These are phyloP conservation scores for Debaryomyces maramus DNA, from an alignment of 805 yeast species.

Conservation along the genomic window DNA sequence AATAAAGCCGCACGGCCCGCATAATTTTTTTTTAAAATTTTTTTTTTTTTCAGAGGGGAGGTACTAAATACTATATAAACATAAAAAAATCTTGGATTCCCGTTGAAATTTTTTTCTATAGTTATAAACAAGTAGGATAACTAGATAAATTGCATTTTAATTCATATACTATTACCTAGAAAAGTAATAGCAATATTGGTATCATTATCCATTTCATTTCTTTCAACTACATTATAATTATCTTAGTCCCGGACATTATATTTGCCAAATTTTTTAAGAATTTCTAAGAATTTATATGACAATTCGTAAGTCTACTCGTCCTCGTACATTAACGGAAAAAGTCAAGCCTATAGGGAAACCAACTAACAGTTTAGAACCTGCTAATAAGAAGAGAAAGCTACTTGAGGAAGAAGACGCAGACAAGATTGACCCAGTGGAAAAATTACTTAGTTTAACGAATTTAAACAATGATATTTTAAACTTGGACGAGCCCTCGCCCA, in stretches of 20 bases:
- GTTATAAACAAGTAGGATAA: not conserved
- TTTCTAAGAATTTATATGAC: conserved; percentile 7
- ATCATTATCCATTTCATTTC: no score
- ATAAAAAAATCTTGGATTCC: not conserved
- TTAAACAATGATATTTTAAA: conserved; percentile 30
- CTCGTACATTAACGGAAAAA: conserved; percentile 22
- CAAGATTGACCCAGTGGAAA: conserved; percentile 45
- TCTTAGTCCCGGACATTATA: no score
- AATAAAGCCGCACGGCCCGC: not conserved
- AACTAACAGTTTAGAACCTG: conserved; percentile 9
- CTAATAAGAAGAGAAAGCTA: conserved; percentile 9
- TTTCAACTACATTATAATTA: no score
- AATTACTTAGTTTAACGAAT: conserved; percentile 35
- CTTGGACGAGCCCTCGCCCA: conserved; percentile 14
- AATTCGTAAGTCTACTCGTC: conserved; percentile 35
- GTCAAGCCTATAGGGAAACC: conserved; percentile 11
- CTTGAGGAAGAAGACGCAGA: conserved; percentile 20
- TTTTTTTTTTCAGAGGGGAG: conserved; percentile 7
- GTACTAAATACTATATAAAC: conserved; percentile 1
- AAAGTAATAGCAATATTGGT: no score
- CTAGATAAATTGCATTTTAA: not conserved
- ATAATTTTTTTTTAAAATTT: conserved; percentile 2
- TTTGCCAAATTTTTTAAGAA: not conserved
- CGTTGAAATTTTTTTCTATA: not conserved
- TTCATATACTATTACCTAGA: not conserved